A percentile compares a stretch with the other conserved stretches of the same genome.
phyloP scores from a whole-genome alignment of 768 basidiomycete species.

The Sarcodon aspratus region DNA sequence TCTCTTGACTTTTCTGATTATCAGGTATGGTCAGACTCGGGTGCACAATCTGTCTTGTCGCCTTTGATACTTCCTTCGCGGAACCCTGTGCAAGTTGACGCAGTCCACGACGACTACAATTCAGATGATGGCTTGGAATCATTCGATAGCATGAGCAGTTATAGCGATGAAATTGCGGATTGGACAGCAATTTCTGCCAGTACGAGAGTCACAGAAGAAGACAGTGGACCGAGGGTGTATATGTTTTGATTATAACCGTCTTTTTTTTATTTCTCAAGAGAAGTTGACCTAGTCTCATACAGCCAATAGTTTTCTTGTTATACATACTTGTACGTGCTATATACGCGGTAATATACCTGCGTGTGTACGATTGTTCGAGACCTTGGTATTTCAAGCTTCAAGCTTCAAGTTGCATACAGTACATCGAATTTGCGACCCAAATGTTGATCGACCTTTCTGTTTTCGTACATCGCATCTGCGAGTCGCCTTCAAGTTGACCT shows the following conservation, averaged over 20 bases:
- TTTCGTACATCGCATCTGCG: too few relatives aligned
- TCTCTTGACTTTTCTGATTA: constrained; percentile 53
- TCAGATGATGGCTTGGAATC: background rate
- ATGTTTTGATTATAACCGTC: background rate
- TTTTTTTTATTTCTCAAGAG: background rate
- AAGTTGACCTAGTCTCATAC: background rate
- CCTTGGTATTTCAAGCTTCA: too few relatives aligned
- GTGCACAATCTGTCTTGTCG: background rate
- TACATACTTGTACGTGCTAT: background rate
- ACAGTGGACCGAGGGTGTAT: background rate
- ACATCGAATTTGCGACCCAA: background rate
- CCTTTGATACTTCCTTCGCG: background rate
- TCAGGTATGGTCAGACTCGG: background rate
- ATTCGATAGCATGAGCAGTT: background rate
- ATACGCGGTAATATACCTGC: background rate
- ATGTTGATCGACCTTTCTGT: too few relatives aligned
- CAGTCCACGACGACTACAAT: background rate
- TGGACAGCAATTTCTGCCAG: background rate
- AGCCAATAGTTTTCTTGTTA: background rate
- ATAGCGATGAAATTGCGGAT: background rate
- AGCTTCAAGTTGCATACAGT: background rate
- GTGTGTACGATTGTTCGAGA: background rate
- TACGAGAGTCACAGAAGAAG: background rate
- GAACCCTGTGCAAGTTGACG: background rate
- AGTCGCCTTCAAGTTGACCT: too few relatives aligned